Base-by-base conservation (phyloP, 225 moss, liverwort and hornwort genomes). In the Pleurozium schreberi region DNA sequence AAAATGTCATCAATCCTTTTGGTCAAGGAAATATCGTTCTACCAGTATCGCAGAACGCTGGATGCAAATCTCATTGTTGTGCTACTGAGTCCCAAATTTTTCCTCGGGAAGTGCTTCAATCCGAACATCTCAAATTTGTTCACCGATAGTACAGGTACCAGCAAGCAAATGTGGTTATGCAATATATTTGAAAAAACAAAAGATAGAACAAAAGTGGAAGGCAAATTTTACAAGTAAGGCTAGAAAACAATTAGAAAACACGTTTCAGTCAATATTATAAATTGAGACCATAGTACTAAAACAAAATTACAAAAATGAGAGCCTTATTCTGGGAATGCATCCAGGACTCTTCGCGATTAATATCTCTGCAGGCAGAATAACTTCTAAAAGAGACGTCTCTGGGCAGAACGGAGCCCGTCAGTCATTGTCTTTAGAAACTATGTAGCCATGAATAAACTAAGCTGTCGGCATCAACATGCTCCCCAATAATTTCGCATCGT, bases 271-370 rank as follows among this genome's bases (percentile, higher is more conserved):
- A 57, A 68, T 75, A 75, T 38, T 75, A 30, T 45, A 67, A 66
- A 77, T 40, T 33, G 69, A 60, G 43, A 31, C 23, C 43, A 87
- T 49, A 81, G 36, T 53, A 82, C 85, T 81, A 81, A 27, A 90
- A 86, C 57, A 73, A 84, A 90, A 88, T 88, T 85, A 92, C 90
- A 92, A 90, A 92, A 90, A 85, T 92, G 85, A 85, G 90, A 90
- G 88, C 85, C 92, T 90, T 92, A 90, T 88, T 90, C 90, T 88
- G 90, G 77, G 85, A 88, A 92, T 85, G 85, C 85, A 85, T 81
- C 82, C 87, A 90, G 85, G 89, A 85, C 91, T 90, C 92, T 85
- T 85, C 43, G 82, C 82, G 85, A 87, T 36, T 55, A 80, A 88
- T 85, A 85, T 88, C 90, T 92, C 87, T 70, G 88, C 76, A 82